Conservation (phyloP, 805 yeast genomes). For the Pichia phayaonensis region DNA sequence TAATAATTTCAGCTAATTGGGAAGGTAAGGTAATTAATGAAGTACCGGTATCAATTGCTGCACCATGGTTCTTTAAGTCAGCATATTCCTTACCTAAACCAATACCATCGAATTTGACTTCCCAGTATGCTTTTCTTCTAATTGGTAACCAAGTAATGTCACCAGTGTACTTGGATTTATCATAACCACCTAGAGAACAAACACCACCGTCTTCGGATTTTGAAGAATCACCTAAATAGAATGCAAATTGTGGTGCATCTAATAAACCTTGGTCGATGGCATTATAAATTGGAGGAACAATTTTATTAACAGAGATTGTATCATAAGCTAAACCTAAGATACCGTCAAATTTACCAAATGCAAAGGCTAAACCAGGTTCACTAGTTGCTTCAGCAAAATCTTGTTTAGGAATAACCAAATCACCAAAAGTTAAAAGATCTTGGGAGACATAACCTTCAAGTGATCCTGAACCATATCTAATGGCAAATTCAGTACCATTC, state of each 20-base stretch:
- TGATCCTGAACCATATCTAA: slow-evolving; percentile 89
- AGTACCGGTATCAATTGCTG: slow-evolving; percentile 98
- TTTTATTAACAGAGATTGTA: slow-evolving; percentile 78
- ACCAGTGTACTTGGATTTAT: slow-evolving; percentile 67
- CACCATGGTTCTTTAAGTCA: slow-evolving; percentile 74
- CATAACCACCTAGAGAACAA: slow-evolving; percentile 94
- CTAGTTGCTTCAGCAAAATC: slow-evolving; percentile 95
- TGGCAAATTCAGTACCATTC: slow-evolving; percentile 80
- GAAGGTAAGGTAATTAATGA: slow-evolving; percentile 93
- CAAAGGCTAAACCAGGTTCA: slow-evolving; percentile 97
- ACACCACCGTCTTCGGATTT: slow-evolving; percentile 75
- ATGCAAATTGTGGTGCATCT: slow-evolving; percentile 81
- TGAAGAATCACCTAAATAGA: slow-evolving; percentile 76
- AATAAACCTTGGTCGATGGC: slow-evolving; percentile 77
- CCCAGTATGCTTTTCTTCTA: slow-evolving; percentile 99
- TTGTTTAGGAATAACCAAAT: slow-evolving; percentile 75
- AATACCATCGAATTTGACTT: slow-evolving; percentile 85
- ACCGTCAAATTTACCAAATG: slow-evolving; percentile 98
- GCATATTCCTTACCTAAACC: slow-evolving; percentile 92
- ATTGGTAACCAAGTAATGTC: slow-evolving; percentile 93
- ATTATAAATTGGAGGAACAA: slow-evolving; percentile 91
- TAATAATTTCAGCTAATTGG: slow-evolving; percentile 89
- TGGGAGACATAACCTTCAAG: slow-evolving; percentile 88
- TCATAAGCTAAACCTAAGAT: slow-evolving; percentile 92
- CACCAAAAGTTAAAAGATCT: slow-evolving; percentile 77